phyloP scores from a whole-genome alignment of 2,329 filamentous ascomycete genomes.

The Chaetomium olivaceum region DNA sequence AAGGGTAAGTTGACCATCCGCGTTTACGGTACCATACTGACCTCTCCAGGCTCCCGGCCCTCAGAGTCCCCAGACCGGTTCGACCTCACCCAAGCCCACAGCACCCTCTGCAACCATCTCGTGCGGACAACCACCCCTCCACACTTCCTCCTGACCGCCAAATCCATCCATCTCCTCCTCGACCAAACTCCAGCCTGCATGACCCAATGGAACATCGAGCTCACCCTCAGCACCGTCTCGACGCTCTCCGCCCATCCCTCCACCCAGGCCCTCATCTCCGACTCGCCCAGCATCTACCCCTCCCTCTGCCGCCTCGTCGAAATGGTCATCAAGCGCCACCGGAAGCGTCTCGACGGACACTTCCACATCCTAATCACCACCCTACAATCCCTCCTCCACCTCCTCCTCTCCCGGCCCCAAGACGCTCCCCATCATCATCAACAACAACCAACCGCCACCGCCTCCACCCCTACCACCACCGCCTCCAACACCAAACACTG shows the following conservation, averaged over 20 bases:
- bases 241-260: constrained; percentile 38
- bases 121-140: constrained; percentile 34
- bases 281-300: constrained; percentile 44
- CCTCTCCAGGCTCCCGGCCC: constrained; percentile 19
- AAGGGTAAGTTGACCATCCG: constrained; percentile 37
- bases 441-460: not conserved
- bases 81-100: constrained; percentile 46
- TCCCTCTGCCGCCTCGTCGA: constrained; percentile 57
- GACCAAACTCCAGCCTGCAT: constrained; percentile 53
- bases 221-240: constrained; percentile 50
- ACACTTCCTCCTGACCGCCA: constrained; percentile 44
- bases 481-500: constrained; percentile 32
- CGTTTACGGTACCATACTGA: not conserved
- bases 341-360: constrained; percentile 62
- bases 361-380: constrained; percentile 58
- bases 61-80: constrained; percentile 31
- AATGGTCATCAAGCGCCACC: constrained; percentile 59
- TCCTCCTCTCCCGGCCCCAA: constrained; percentile 48
- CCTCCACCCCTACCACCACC: not conserved
- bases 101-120: constrained; percentile 42
- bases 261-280: constrained; percentile 31
- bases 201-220: constrained; percentile 60
- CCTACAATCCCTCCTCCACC: constrained; percentile 57
- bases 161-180: constrained; percentile 48
- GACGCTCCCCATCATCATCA: not conserved